Evolutionary conservation across 2,329 filamentous ascomycete genomes (phyloP).

Genomic region (Fusarium nelsonii): DNA sequence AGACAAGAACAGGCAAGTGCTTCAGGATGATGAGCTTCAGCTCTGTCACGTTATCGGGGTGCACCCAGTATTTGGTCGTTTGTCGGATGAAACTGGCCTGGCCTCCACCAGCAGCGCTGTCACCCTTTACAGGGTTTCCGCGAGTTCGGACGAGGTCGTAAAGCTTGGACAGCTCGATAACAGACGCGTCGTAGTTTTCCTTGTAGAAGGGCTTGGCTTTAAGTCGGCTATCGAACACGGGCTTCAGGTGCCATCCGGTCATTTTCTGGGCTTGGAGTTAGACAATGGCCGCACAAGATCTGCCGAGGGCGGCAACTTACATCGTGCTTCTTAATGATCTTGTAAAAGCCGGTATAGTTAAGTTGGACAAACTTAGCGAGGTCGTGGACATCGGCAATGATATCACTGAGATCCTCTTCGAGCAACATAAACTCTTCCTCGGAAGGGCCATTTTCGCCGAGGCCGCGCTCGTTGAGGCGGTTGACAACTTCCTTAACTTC

Average conservation of each 20-base stretch:
- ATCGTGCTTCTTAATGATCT: conserved; percentile 99
- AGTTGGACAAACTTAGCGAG: conserved; percentile 97
- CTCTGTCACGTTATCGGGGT: conserved; percentile 97
- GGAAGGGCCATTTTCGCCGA: conserved; percentile 70
- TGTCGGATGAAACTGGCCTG: conserved; percentile 97
- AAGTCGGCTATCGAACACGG: conserved; percentile 93
- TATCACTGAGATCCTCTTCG: conserved; percentile 95
- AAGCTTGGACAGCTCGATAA: conserved; percentile 92
- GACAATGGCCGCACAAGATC: not conserved
- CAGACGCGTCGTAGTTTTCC: conserved; percentile 96
- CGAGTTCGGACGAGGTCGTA: conserved; percentile 95
- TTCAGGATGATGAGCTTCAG: conserved; percentile 98
- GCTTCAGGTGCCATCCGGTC: conserved; percentile 92
- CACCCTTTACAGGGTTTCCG: conserved; percentile 91
- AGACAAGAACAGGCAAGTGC: conserved; percentile 95
- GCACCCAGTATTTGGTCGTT: conserved; percentile 99
- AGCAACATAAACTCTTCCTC: conserved; percentile 96
- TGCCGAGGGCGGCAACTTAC: conserved; percentile 61
- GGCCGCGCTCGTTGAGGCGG: conserved; percentile 74
- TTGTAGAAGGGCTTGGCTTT: conserved; percentile 99
- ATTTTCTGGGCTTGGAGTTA: conserved; percentile 75
- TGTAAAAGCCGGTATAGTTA: conserved; percentile 99
- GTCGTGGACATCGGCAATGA: conserved; percentile 98
- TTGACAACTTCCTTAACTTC: conserved; percentile 91
- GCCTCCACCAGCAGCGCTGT: conserved; percentile 88